Evolutionary conservation across 2,329 filamentous ascomycete genomes (phyloP).

Genomic region (Pseudogymnoascus sp.): DNA sequence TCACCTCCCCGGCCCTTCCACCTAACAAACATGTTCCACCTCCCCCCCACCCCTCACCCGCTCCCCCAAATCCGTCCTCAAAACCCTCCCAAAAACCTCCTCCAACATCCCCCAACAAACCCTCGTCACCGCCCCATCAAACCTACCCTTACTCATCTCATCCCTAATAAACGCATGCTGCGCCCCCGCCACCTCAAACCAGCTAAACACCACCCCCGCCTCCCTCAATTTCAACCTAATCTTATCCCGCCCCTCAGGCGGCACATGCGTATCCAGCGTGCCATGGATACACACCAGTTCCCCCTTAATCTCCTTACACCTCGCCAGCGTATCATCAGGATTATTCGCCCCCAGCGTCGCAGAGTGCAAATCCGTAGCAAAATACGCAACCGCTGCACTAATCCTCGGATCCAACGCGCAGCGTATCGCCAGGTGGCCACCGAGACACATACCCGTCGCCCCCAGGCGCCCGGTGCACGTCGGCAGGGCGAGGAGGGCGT

Average conservation of each 20-base stretch:
- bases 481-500: conserved; percentile 60
- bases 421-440: conserved; percentile 73
- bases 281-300: conserved; percentile 89
- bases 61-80: conserved; percentile 72
- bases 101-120: conserved; percentile 86
- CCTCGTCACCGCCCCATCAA: conserved; percentile 79
- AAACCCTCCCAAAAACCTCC: conserved; percentile 70
- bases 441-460: conserved; percentile 84
- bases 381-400: conserved; percentile 73
- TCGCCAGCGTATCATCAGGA: conserved; percentile 52
- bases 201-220: conserved; percentile 65
- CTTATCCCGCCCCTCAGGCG: conserved; percentile 70
- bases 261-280: conserved; percentile 84
- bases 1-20: neutral
- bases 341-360: conserved; percentile 64
- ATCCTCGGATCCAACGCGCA: conserved; percentile 70
- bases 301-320: conserved; percentile 60
- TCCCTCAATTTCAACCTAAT: conserved; percentile 77
- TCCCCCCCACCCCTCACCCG: conserved; percentile 51
- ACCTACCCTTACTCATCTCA: conserved; percentile 86
- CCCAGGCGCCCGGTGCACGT: conserved; percentile 79
- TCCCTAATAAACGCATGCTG: conserved; percentile 94
- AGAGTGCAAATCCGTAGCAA: conserved; percentile 84
- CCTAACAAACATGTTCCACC: conserved; percentile 65
- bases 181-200: conserved; percentile 86